phyloP scores from a whole-genome alignment of 2,329 filamentous ascomycete genomes.

The Aspergillus terreus region DNA sequence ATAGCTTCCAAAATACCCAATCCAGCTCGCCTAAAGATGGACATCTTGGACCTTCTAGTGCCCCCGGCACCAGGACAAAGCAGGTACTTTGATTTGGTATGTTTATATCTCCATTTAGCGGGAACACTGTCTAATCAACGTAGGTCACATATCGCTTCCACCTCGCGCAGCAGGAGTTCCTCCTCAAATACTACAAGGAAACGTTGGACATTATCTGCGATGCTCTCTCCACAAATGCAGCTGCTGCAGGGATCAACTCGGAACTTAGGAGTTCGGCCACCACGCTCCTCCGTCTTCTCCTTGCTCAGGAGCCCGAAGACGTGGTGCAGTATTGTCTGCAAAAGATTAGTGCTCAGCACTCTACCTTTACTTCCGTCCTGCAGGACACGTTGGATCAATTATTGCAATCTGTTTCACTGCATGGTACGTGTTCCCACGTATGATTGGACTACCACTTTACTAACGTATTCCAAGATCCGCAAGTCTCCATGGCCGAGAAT shows the following conservation, averaged over 20 bases:
- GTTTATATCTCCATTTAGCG: constrained; percentile 5
- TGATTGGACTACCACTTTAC: not conserved
- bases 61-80: constrained; percentile 12
- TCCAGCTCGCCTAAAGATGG: constrained; percentile 23
- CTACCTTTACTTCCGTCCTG: constrained; percentile 23
- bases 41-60: constrained; percentile 32
- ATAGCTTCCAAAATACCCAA: constrained; percentile 21
- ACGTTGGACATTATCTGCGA: constrained; percentile 32
- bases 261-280: constrained; percentile 22
- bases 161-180: constrained; percentile 37
- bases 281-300: constrained; percentile 29
- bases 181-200: constrained; percentile 31
- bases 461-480: constrained; percentile 10
- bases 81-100: constrained; percentile 28
- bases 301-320: constrained; percentile 30
- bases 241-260: constrained; percentile 1
- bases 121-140: not conserved
- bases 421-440: constrained; percentile 11
- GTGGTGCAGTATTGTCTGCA: constrained; percentile 26
- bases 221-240: constrained; percentile 19
- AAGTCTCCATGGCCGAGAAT: constrained; percentile 30
- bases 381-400: constrained; percentile 32
- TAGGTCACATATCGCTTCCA: constrained; percentile 39
- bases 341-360: constrained; percentile 25
- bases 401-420: constrained; percentile 23